phyloP scores from a whole-genome alignment of 1,139 yeast species.

The Magnusiomyces paraingens region DNA sequence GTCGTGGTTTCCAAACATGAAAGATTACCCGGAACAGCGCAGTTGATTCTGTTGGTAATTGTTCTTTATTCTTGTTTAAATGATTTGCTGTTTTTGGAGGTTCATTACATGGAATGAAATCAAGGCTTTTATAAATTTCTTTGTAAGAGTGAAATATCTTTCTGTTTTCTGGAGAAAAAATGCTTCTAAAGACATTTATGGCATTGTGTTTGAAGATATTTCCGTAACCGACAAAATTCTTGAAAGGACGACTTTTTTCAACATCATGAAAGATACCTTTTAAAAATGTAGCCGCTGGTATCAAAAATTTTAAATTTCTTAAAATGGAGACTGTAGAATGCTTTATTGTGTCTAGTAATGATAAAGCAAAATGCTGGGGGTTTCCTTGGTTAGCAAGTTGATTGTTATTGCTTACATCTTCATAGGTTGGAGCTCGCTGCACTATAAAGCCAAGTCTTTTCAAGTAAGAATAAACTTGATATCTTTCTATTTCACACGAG shows the following conservation, averaged over 20 bases:
- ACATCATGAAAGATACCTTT: slow-evolving; percentile 19
- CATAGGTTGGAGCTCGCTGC: slow-evolving; percentile 31
- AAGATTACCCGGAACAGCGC: slow-evolving; percentile 36
- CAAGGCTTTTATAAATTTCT: slow-evolving; percentile 20
- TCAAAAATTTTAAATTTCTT: not conserved
- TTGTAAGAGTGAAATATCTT: slow-evolving; percentile 12
- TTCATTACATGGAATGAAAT: slow-evolving; percentile 21
- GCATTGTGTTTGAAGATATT: slow-evolving; percentile 28
- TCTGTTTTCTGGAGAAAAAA: slow-evolving; percentile 9
- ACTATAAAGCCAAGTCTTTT: slow-evolving; percentile 78
- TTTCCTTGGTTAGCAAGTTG: not conserved
- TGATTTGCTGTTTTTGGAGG: slow-evolving; percentile 17
- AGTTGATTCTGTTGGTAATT: slow-evolving; percentile 12
- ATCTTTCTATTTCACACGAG: slow-evolving; percentile 47
- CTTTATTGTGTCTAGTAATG: not conserved
- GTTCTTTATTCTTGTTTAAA: slow-evolving; percentile 4
- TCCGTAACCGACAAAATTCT: slow-evolving; percentile 13
- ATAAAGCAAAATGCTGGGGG: not conserved
- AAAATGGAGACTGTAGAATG: not conserved
- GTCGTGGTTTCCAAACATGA: slow-evolving; percentile 82
- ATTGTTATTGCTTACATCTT: slow-evolving; percentile 16
- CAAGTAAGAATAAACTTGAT: slow-evolving; percentile 66
- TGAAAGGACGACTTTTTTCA: slow-evolving; percentile 19
- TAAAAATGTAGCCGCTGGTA: not conserved
- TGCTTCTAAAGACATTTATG: slow-evolving; percentile 17